These are phyloP conservation scores for Fusarium heterosporum DNA, from an alignment of 2,329 filamentous ascomycete genomes.

Conservation along the genomic window DNA sequence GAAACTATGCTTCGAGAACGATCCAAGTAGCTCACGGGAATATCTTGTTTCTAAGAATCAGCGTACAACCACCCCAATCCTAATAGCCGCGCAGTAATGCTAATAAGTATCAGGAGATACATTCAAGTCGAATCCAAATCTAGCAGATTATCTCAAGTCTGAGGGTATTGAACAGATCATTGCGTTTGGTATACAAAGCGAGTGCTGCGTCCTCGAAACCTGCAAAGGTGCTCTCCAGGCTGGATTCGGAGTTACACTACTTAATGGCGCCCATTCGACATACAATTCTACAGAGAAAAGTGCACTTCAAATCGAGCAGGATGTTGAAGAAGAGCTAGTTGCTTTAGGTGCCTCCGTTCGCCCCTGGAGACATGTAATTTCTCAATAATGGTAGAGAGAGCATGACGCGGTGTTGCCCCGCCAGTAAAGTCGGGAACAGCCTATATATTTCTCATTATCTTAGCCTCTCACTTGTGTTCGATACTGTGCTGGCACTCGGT, in stretches of 20 bases:
- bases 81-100: background rate
- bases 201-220: slow-evolving; percentile 29
- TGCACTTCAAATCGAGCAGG: slow-evolving; percentile 12
- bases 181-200: slow-evolving; percentile 29
- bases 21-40: background rate
- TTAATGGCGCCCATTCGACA: slow-evolving; percentile 30
- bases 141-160: slow-evolving; percentile 2
- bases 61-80: background rate
- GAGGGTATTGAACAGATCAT: slow-evolving; percentile 19
- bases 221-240: slow-evolving; percentile 27
- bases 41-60: slow-evolving; percentile 13
- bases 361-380: too few relatives aligned
- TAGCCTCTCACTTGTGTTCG: too few relatives aligned
- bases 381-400: too few relatives aligned
- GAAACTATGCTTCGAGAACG: slow-evolving; percentile 13
- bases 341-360: slow-evolving; percentile 5
- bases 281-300: slow-evolving; percentile 8
- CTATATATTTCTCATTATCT: too few relatives aligned
- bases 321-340: slow-evolving; percentile 9
- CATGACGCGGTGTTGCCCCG: too few relatives aligned
- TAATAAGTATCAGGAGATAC: slow-evolving; percentile 18
- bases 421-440: too few relatives aligned
- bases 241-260: slow-evolving; percentile 21
- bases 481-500: too few relatives aligned
- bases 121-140: slow-evolving; percentile 19